phyloP scores from a whole-genome alignment of 768 basidiomycete genomes.

The Suillus spraguei region DNA sequence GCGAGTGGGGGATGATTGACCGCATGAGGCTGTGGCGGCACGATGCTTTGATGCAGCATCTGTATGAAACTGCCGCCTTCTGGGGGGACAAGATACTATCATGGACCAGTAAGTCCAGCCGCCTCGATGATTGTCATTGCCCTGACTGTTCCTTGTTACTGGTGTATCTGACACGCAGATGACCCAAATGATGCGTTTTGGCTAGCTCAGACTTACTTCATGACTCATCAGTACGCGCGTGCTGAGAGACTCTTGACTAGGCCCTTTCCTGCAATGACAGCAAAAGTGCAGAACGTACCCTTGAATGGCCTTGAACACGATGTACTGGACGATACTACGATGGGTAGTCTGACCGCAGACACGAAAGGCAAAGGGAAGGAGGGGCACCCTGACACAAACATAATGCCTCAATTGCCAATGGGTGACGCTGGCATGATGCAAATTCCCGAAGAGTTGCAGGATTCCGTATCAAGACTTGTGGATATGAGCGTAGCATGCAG shows the following conservation, averaged over 20 bases:
- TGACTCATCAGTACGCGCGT: constrained; percentile 93
- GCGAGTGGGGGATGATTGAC: constrained; percentile 88
- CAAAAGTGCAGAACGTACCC: constrained; percentile 38
- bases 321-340: constrained; percentile 31
- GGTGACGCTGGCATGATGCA: constrained; percentile 74
- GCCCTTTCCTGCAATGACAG: constrained; percentile 67
- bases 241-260: constrained; percentile 89
- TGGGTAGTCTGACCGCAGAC: constrained; percentile 42
- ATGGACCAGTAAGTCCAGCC: constrained; percentile 82
- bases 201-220: constrained; percentile 97
- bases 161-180: constrained; percentile 45
- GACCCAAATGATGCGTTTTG: constrained; percentile 99
- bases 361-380: constrained; percentile 70
- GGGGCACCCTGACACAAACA: constrained; percentile 37
- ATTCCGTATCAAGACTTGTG: constrained; percentile 74
- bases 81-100: constrained; percentile 98
- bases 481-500: constrained; percentile 96
- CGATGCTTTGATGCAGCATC: constrained; percentile 97
- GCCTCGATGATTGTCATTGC: not conserved
- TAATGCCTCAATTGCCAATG: constrained; percentile 63
- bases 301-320: constrained; percentile 25
- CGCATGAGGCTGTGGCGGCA: constrained; percentile 97
- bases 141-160: constrained; percentile 9
- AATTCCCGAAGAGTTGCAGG: constrained; percentile 63
- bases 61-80: constrained; percentile 95